Evolutionary conservation across 352 stramenopile species (phyloP).

Genomic region (Globisporangium nodosum): DNA sequence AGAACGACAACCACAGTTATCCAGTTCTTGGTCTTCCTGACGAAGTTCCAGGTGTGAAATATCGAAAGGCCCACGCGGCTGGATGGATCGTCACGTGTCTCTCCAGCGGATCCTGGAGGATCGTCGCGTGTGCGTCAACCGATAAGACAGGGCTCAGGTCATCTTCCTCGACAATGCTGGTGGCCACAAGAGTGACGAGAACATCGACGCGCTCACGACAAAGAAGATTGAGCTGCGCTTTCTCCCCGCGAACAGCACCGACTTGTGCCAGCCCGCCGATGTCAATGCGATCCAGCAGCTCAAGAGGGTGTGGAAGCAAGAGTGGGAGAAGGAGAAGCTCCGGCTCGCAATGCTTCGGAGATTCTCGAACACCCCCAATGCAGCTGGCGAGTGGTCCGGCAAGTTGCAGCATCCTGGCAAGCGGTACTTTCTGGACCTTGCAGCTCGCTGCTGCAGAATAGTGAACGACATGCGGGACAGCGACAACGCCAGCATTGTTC

Average conservation of each 20-base stretch:
- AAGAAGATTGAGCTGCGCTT: background rate
- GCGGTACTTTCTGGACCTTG: conserved; percentile 10
- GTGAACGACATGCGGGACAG: conserved; percentile 13
- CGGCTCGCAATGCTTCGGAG: background rate
- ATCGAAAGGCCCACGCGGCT: background rate
- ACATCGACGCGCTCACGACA: background rate
- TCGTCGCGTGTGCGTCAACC: background rate
- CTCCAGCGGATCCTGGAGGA: background rate
- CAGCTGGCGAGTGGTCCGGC: conserved; percentile 6
- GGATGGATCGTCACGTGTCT: background rate
- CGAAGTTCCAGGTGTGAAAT: background rate
- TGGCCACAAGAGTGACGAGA: background rate
- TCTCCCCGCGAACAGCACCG: conserved; percentile 10
- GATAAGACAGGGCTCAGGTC: background rate
- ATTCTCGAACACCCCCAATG: conserved; percentile 6
- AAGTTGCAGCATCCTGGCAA: conserved; percentile 11
- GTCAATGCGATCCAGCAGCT: conserved; percentile 8
- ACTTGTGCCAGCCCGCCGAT: conserved; percentile 12
- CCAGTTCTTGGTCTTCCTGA: background rate
- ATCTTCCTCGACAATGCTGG: conserved; percentile 1
- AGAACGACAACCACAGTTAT: background rate
- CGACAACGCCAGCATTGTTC: conserved; percentile 11
- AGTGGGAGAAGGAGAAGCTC: conserved; percentile 12
- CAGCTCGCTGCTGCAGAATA: conserved; percentile 1
- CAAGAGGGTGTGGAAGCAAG: conserved; percentile 3